Evolutionary conservation across 257 asterid species (phyloP).

Genomic region (Solanum bulbocastanum): DNA sequence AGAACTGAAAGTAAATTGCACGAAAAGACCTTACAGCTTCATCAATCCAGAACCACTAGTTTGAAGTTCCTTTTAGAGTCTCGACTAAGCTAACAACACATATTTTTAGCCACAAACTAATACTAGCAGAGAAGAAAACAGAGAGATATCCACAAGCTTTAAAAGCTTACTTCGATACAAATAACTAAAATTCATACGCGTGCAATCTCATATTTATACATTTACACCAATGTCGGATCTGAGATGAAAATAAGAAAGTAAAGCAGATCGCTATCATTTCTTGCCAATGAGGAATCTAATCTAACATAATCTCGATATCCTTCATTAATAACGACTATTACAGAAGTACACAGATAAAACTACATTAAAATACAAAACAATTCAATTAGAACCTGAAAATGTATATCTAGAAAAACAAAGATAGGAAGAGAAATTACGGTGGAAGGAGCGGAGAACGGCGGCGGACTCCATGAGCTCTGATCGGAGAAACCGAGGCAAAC

Average conservation of each 20-base stretch:
- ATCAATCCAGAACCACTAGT: neutral
- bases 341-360: neutral
- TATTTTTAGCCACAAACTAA: neutral
- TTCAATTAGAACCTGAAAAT: neutral
- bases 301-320: neutral
- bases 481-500: conserved; percentile 5
- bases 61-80: neutral
- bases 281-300: neutral
- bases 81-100: neutral
- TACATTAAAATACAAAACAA: neutral
- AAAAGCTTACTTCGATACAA: neutral
- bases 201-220: neutral
- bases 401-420: neutral
- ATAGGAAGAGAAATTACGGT: conserved; percentile 28
- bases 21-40: neutral
- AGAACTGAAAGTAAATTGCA: neutral
- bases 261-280: neutral
- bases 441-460: conserved; percentile 60
- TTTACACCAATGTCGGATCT: neutral
- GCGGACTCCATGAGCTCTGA: conserved; percentile 52
- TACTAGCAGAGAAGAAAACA: neutral
- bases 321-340: neutral
- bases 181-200: neutral
- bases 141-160: neutral
- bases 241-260: neutral